phyloP scores from a whole-genome alignment of 306 rosid genomes.

The Fagus sylvatica region DNA sequence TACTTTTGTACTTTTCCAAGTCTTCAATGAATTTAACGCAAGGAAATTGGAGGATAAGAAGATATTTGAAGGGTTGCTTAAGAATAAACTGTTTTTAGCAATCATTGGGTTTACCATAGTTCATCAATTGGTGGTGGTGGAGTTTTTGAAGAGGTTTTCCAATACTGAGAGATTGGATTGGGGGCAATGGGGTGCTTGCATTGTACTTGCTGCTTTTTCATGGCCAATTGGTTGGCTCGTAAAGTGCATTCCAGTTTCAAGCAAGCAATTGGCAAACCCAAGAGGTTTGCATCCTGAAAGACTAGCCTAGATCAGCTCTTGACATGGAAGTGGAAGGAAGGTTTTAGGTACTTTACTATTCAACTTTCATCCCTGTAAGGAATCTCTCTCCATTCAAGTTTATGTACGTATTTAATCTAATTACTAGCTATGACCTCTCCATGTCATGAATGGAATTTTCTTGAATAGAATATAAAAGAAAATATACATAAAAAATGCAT shows the following conservation, averaged over 20 bases:
- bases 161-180: constrained; percentile 25
- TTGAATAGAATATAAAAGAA: no score
- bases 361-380: neutral
- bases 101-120: constrained; percentile 14
- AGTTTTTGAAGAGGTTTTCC: constrained; percentile 24
- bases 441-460: no score
- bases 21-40: constrained; percentile 32
- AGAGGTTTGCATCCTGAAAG: neutral
- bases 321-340: neutral
- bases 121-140: constrained; percentile 25
- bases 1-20: constrained; percentile 29
- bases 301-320: neutral
- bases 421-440: no score
- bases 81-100: constrained; percentile 25
- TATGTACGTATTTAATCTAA: no score
- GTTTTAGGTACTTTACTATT: neutral
- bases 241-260: constrained; percentile 23
- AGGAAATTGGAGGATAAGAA: constrained; percentile 36
- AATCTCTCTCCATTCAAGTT: neutral
- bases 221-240: constrained; percentile 34
- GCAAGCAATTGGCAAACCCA: neutral
- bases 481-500: no score
- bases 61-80: constrained; percentile 15
- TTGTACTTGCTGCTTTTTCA: constrained; percentile 28
- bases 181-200: constrained; percentile 31